phyloP scores from a whole-genome alignment of 2,329 filamentous ascomycete species.

The Cercospora nicotianae region DNA sequence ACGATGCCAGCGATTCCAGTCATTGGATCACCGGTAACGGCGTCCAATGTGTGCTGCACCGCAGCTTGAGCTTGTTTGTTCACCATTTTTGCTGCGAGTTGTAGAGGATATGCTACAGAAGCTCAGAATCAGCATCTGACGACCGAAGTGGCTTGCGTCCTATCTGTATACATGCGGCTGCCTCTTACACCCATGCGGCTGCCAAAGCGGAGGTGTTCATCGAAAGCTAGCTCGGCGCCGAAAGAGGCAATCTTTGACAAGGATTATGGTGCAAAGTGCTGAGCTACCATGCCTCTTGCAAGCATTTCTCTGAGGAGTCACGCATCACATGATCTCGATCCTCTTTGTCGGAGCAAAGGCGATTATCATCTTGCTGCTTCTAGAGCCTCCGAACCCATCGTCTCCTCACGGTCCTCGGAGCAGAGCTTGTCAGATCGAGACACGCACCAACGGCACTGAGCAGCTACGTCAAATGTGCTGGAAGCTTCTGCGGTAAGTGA shows the following conservation, averaged over 20 bases:
- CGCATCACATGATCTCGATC: background rate
- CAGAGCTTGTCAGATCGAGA: background rate
- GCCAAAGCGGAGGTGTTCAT: conserved; percentile 16
- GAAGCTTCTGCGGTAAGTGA: background rate
- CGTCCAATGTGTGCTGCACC: conserved; percentile 42
- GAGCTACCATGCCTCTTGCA: conserved; percentile 2
- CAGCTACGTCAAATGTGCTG: background rate
- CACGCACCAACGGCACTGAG: background rate
- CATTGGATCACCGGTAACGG: conserved; percentile 32
- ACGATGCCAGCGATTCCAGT: conserved; percentile 46
- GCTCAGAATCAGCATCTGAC: background rate
- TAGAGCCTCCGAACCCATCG: background rate
- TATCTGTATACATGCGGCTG: conserved; percentile 12
- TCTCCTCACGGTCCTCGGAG: background rate
- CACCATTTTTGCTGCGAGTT: conserved; percentile 12
- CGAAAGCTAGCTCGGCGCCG: conserved; percentile 15
- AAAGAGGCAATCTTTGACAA: conserved; percentile 11
- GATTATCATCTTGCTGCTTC: background rate
- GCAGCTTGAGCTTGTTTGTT: conserved; percentile 37
- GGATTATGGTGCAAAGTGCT: conserved; percentile 8
- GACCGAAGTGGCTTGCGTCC: background rate
- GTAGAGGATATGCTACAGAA: background rate
- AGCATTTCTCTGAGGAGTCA: conserved; percentile 8
- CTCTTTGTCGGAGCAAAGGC: conserved; percentile 1
- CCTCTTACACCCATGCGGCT: conserved; percentile 3